phyloP scores from a whole-genome alignment of 2,329 filamentous ascomycete species.

The Fonsecaea monophora region DNA sequence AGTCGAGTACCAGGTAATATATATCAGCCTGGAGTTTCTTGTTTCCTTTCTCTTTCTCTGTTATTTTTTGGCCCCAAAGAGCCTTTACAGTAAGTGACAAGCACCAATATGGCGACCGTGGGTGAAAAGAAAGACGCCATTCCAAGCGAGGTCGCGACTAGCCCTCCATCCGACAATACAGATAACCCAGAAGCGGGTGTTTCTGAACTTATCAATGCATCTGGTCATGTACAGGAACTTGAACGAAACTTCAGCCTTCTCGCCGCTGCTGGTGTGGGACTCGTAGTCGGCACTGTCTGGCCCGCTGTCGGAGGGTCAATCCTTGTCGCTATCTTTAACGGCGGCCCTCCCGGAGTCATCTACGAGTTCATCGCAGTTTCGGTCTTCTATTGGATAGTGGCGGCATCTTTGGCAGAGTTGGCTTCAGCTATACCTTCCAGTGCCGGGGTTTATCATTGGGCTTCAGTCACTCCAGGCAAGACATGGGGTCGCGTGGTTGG shows the following conservation, averaged over 20 bases:
- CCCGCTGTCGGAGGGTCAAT: slow-evolving; percentile 65
- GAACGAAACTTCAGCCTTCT: slow-evolving; percentile 68
- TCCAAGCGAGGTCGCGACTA: slow-evolving; percentile 3
- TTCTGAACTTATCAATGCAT: slow-evolving; percentile 60
- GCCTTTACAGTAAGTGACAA: neutral
- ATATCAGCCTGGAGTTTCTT: slow-evolving; percentile 11
- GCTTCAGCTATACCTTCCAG: slow-evolving; percentile 67
- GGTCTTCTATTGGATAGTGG: slow-evolving; percentile 64
- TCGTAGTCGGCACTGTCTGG: slow-evolving; percentile 72
- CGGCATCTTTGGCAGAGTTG: slow-evolving; percentile 66
- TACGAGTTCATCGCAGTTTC: slow-evolving; percentile 65
- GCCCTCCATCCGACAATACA: slow-evolving; percentile 6
- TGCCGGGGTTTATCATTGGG: slow-evolving; percentile 68
- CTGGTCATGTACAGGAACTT: slow-evolving; percentile 69
- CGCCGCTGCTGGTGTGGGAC: slow-evolving; percentile 64
- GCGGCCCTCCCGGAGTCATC: slow-evolving; percentile 66
- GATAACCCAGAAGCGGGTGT: slow-evolving; percentile 4
- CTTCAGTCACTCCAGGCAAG: slow-evolving; percentile 63
- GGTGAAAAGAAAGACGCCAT: slow-evolving; percentile 17
- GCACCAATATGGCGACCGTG: slow-evolving; percentile 18
- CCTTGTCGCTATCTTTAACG: slow-evolving; percentile 53
- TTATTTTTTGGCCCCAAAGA: neutral
- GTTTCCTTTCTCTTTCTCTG: neutral
- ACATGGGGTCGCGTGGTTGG: slow-evolving; percentile 60
- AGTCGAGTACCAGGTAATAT: neutral